Base-by-base conservation (phyloP, 495 filamentous ascomycete species). In the Cercophora samala region DNA sequence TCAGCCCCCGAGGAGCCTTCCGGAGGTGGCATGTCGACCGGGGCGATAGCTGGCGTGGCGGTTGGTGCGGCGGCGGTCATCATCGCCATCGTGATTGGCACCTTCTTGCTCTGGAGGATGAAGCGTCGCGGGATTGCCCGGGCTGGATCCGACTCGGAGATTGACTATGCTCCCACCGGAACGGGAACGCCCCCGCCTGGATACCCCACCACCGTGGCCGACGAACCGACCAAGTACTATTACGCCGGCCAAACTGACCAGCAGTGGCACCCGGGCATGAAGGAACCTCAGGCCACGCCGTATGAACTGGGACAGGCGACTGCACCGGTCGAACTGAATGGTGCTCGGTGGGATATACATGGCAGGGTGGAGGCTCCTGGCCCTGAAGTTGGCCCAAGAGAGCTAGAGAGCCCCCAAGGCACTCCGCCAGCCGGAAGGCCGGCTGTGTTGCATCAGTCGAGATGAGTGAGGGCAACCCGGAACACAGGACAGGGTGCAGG, bases 31-130 rank as follows among this genome's bases (percentile, higher is more conserved):
- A 24, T 73, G 17, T 67, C 67, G 9, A 64, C 64, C 4, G 64
- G 64, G 19, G 69, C 72, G 5, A 66, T 74, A 23, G 70, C 66
- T 4, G 72, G 72, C 15, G 70, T 74, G 32, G 63, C 64, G 4
- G 64, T 74, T n/a, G 68, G 69, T 55, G 62, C 25, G 0, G 68
- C 68, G 4, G 46, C 55, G 2, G 11, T 72, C 17, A 15, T 70
- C 9, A 52, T 74, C 8, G 69, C 64, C 22, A 58, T 65, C 46
- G n/a, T 67, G 18, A 37, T 54, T 9, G 68, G 64, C 2, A 56
- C 62, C 0, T 11, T 72, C 21, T 63, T 72, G 2, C 17, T 74
- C 23, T 74, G 67, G 65, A 54, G 69, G 53, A 62, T 61, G 58
- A 65, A 63, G 52, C 46, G 69, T 32, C 26, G 29, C 5, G 58